Evolutionary conservation across 257 asterid species (phyloP), one percentile per base, ranked within the genome.

Genomic region (Mitragyna speciosa): DNA sequence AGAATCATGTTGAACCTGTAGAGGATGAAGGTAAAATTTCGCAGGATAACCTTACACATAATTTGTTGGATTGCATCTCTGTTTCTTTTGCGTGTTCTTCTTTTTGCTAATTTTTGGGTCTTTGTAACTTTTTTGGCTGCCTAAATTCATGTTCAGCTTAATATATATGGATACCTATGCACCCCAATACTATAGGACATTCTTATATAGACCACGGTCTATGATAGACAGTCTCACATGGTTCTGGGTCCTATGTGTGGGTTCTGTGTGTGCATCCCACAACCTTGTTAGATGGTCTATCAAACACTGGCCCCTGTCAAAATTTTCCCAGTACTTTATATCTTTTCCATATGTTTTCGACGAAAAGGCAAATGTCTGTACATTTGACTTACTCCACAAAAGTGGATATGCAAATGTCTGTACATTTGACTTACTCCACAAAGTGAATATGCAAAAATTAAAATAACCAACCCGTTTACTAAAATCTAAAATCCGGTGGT

Each of bases 1-100:
- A 96, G 75, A 89, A 94, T 91, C 99, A 96, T 75, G 99, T 94
- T 56, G 99, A 94, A 76, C 98, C 99, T 12, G 89, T 92, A 74
- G 89, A 84, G 81, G 97, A 94, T 86, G 99, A 96, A 92, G 97
- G 99, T 94, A 80, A 82, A 63, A 52, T 83, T 51, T 54, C 26
- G 36, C 26, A 10, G 69, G 31, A 22, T 33, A 31, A 74, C 52
- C 30, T 2, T 2, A 56, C 33, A 15, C 1, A 36, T 24, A 9
- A 39, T 41, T 58, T 58, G 39, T 49, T 74, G 7, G 69, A 39
- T 76, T 73, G 36, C 71, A 43, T 81, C 26, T 68, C 72, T 14
- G 16, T 33, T 59, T 9, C 5, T 56, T 69, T 49, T n/a, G 16
- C 45, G 9, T 59, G n/a, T 41, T 26, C 70, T 33, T 36, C 36